Percentiles rank a stretch among this genome's conserved stretches.
Evolutionary conservation across 441 rosid species (phyloP).

Genomic region (Pelargonium hybrid): DNA sequence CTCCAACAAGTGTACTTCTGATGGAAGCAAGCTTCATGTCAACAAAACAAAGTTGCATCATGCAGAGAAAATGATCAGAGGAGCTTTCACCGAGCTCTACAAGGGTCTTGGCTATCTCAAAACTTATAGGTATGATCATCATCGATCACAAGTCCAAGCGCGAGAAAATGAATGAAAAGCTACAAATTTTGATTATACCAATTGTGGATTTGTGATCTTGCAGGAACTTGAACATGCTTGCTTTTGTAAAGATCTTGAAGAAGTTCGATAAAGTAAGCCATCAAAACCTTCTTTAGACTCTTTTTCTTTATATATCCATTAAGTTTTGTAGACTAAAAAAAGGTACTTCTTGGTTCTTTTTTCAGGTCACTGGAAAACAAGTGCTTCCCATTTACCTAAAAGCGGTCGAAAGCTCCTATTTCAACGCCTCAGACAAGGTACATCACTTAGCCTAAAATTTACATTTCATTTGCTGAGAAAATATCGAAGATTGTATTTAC

Average conservation of each 20-base stretch:
- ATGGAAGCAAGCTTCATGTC: constrained; percentile 44
- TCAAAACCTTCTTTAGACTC: not conserved
- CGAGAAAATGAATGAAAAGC: too few relatives aligned
- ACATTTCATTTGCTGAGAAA: too few relatives aligned
- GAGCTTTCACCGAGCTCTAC: constrained; percentile 72
- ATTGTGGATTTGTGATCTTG: not conserved
- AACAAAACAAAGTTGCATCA: constrained; percentile 67
- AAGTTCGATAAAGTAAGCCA: constrained; percentile 74
- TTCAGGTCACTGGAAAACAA: constrained; percentile 75
- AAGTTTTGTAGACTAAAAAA: constrained; percentile 4
- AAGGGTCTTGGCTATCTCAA: constrained; percentile 83
- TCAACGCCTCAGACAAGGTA: constrained; percentile 91
- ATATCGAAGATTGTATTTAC: too few relatives aligned
- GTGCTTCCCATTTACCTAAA: constrained; percentile 76
- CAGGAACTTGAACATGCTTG: constrained; percentile 93
- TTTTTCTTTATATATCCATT: constrained; percentile 11
- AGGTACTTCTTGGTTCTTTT: constrained; percentile 5
- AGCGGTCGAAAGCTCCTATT: constrained; percentile 89
- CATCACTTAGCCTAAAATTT: not conserved
- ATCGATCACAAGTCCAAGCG: too few relatives aligned
- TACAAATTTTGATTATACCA: not conserved
- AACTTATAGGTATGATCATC: constrained; percentile 49
- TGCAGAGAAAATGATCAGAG: constrained; percentile 89
- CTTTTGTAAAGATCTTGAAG: constrained; percentile 87
- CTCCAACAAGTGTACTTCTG: constrained; percentile 45